These are phyloP conservation scores for Leccinum rimulosum DNA, from an alignment of 768 basidiomycete species.

Conservation along the genomic window DNA sequence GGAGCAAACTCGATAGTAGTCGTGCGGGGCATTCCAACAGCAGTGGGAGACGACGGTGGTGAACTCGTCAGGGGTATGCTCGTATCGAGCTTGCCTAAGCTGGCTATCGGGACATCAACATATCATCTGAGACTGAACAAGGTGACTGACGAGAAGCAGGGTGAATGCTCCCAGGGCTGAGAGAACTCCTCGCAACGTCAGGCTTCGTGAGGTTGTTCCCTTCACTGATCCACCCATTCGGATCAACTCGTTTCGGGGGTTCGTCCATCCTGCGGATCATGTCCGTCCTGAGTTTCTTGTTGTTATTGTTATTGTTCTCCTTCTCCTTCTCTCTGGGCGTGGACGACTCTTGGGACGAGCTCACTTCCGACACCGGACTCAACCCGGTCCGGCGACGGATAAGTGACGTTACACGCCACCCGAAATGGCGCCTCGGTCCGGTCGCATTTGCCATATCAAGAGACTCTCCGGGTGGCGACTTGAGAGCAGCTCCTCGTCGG, in stretches of 20 bases:
- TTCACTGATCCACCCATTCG: slow-evolving; percentile 69
- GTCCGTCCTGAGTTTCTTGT: slow-evolving; percentile 49
- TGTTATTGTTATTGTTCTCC: slow-evolving; percentile 18
- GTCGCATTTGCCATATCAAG: slow-evolving; percentile 18
- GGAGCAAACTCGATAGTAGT: slow-evolving; percentile 55
- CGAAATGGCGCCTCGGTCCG: slow-evolving; percentile 16
- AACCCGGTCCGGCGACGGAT: slow-evolving; percentile 30
- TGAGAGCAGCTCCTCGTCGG: slow-evolving; percentile 19
- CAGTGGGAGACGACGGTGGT: slow-evolving; percentile 4
- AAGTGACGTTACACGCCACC: slow-evolving; percentile 32
- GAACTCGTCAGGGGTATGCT: background rate
- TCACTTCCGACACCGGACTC: slow-evolving; percentile 26
- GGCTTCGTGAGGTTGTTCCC: slow-evolving; percentile 28
- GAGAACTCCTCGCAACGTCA: slow-evolving; percentile 22
- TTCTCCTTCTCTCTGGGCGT: slow-evolving; percentile 16
- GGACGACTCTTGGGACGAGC: slow-evolving; percentile 10
- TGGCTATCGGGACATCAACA: slow-evolving; percentile 12
- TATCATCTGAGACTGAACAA: background rate
- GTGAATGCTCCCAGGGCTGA: slow-evolving; percentile 31
- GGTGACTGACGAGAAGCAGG: slow-evolving; percentile 10
- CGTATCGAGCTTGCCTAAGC: slow-evolving; percentile 4
- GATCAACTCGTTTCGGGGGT: slow-evolving; percentile 66
- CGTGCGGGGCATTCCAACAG: slow-evolving; percentile 35
- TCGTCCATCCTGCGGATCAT: slow-evolving; percentile 78
- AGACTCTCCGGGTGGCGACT: slow-evolving; percentile 21